Evolutionary conservation across 768 basidiomycete species (phyloP).

Genomic region (Boletus pseudopeckii): DNA sequence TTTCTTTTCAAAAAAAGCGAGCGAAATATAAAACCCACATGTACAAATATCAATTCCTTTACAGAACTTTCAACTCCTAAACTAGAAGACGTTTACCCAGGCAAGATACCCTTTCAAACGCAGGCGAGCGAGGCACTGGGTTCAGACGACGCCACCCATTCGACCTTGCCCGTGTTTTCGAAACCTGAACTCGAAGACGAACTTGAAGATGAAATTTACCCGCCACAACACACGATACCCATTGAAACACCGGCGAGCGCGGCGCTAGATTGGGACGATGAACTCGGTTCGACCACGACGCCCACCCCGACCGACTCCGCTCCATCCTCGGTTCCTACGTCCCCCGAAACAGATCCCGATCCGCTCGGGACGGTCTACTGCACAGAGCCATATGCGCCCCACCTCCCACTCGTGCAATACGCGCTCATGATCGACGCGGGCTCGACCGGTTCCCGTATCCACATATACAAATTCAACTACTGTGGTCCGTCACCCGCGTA

Average conservation of each 20-base stretch:
- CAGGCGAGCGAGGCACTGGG: neutral
- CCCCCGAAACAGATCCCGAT: slow-evolving; percentile 73
- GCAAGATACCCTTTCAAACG: slow-evolving; percentile 11
- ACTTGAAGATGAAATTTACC: slow-evolving; percentile 10
- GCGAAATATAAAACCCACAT: neutral
- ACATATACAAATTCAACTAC: slow-evolving; percentile 98
- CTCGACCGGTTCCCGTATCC: slow-evolving; percentile 94
- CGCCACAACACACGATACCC: slow-evolving; percentile 17
- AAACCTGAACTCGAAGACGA: slow-evolving; percentile 19
- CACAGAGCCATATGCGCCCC: slow-evolving; percentile 46
- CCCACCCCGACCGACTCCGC: slow-evolving; percentile 1
- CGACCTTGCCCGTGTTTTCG: slow-evolving; percentile 2
- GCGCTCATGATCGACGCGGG: slow-evolving; percentile 98
- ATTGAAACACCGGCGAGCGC: neutral
- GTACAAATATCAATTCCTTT: too few species aligned
- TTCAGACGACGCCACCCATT: neutral
- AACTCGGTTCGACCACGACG: neutral
- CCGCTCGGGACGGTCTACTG: slow-evolving; percentile 72
- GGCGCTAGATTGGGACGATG: neutral
- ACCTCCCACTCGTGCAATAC: slow-evolving; percentile 73
- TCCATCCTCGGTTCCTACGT: slow-evolving; percentile 36
- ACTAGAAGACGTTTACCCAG: slow-evolving; percentile 24
- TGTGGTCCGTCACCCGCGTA: slow-evolving; percentile 70
- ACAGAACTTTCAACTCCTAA: slow-evolving; percentile 9
- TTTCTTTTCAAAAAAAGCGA: neutral